Evolutionary conservation across 768 basidiomycete genomes (phyloP).

Genomic region (Tricholoma matsutake): DNA sequence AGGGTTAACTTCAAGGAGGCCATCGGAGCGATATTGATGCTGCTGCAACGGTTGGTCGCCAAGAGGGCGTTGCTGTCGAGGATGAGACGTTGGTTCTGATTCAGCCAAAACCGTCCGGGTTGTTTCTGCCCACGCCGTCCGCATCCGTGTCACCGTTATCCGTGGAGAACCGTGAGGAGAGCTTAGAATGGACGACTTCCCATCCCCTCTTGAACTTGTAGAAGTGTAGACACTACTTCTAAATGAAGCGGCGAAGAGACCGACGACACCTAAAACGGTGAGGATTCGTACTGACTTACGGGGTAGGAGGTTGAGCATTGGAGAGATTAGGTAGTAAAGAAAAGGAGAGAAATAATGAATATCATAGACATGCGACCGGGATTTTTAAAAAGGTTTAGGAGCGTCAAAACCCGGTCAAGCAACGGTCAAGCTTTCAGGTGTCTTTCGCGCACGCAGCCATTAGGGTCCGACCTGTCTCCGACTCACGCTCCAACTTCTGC

Average conservation of each 20-base stretch:
- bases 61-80: neutral
- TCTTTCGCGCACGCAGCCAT: neutral
- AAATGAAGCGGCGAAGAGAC: neutral
- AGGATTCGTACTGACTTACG: neutral
- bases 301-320: neutral
- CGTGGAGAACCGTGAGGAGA: neutral
- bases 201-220: neutral
- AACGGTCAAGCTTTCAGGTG: too few species aligned
- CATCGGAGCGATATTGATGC: slow-evolving; percentile 36
- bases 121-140: slow-evolving; percentile 14
- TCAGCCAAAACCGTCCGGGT: slow-evolving; percentile 7
- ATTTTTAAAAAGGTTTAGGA: neutral
- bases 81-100: slow-evolving; percentile 5
- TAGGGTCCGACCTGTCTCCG: neutral
- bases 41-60: slow-evolving; percentile 15
- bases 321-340: neutral
- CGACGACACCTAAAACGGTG: neutral
- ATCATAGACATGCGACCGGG: neutral
- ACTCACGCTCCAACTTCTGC: too few species aligned
- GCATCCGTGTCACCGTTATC: slow-evolving; percentile 12
- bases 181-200: neutral
- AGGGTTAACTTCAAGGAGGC: slow-evolving; percentile 39
- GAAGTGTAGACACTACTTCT: neutral
- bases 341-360: neutral
- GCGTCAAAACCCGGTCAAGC: neutral